These are phyloP conservation scores for Diversispora epigaea DNA, from an alignment of 192 early-diverging fungal species.

Conservation along the genomic window DNA sequence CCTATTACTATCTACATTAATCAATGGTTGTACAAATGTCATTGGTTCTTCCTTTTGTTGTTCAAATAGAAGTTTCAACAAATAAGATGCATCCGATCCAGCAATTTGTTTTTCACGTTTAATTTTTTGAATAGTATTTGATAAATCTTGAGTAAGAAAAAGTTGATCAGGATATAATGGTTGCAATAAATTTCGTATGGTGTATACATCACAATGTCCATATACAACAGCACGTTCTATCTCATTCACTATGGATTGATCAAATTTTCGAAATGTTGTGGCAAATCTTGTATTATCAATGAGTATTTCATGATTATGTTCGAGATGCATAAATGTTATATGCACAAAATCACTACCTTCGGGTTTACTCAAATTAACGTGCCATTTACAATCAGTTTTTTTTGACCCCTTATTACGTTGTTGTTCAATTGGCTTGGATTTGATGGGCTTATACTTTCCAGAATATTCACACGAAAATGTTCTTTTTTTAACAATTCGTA, in stretches of 20 bases:
- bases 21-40: background rate
- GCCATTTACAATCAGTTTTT: background rate
- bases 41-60: background rate
- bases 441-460: too few species aligned
- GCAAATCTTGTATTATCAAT: background rate
- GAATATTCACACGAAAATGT: too few species aligned
- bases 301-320: background rate
- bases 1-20: background rate
- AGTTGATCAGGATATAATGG: background rate
- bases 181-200: background rate
- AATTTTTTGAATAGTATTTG: slow-evolving; percentile 14
- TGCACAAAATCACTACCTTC: background rate
- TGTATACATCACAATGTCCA: background rate
- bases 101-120: background rate
- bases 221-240: background rate
- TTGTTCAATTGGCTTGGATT: background rate
- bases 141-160: slow-evolving; percentile 11
- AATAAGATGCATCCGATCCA: background rate
- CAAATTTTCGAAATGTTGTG: background rate
- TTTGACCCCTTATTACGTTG: slow-evolving; percentile 6
- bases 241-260: background rate
- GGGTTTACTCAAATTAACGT: background rate
- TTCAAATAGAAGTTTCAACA: background rate
- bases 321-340: background rate
- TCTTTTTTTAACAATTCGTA: too few species aligned